phyloP scores from a whole-genome alignment of 345 rosid genomes.

The Cochlearia excelsa region DNA sequence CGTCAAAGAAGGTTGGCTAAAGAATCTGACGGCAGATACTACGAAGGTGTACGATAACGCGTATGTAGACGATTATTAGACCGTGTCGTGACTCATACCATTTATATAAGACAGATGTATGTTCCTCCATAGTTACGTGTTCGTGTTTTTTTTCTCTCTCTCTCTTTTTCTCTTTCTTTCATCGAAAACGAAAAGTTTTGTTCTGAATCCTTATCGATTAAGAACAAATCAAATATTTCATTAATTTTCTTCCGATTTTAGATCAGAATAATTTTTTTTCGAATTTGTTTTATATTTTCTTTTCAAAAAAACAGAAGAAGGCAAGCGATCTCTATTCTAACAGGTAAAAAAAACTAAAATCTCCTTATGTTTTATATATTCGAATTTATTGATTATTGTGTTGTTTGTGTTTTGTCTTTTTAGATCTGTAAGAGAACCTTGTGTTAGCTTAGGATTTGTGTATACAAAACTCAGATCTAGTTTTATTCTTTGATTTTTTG shows the following conservation, averaged over 20 bases:
- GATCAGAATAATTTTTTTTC: not conserved
- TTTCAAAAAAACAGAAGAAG: not conserved
- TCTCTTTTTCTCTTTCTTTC: not conserved
- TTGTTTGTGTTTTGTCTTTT: not conserved
- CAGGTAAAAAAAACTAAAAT: constrained; percentile 6
- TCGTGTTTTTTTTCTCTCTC: not conserved
- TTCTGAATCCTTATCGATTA: constrained; percentile 19
- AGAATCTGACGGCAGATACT: constrained; percentile 22
- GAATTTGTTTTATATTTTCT: not conserved
- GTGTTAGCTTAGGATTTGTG: not conserved
- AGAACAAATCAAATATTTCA: not conserved
- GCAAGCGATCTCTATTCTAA: constrained; percentile 2
- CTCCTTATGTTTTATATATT: no score
- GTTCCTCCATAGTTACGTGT: constrained; percentile 32
- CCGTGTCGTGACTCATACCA: constrained; percentile 15
- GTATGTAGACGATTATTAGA: constrained; percentile 1
- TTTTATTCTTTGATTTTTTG: not conserved
- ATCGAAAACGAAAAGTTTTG: constrained; percentile 18
- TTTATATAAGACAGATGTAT: constrained; percentile 21
- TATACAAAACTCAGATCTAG: constrained; percentile 17
- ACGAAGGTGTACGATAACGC: not conserved
- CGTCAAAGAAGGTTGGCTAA: not conserved
- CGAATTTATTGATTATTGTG: not conserved
- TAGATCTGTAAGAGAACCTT: constrained; percentile 9
- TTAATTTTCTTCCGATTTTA: not conserved